Percentiles rank a stretch among this genome's conserved stretches.
Evolutionary conservation across 352 stramenopile species (phyloP).

Genomic region (Phytophthora europaea): DNA sequence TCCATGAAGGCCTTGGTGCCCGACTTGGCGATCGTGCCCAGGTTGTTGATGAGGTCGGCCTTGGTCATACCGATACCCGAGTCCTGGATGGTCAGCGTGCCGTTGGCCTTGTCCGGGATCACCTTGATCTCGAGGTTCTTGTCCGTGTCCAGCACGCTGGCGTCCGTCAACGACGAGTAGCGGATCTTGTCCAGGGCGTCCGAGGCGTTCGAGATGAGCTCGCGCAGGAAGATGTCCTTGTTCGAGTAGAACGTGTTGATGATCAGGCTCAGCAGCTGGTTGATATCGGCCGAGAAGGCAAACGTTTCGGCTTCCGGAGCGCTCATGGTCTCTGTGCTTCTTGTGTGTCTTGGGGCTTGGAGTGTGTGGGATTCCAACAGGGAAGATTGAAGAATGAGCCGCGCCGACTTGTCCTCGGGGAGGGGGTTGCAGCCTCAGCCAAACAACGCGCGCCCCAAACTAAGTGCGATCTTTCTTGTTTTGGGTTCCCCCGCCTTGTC

Average conservation of each 20-base stretch:
- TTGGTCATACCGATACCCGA: conserved; percentile 99
- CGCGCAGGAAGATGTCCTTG: conserved; percentile 99
- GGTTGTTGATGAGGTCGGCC: conserved; percentile 99
- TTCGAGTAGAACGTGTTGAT: conserved; percentile 99
- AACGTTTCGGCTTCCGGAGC: conserved; percentile 96
- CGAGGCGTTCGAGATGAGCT: conserved; percentile 97
- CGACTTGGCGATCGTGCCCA: conserved; percentile 99
- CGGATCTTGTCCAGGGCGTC: conserved; percentile 99
- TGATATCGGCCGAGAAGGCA: conserved; percentile 99
- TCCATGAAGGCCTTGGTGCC: conserved; percentile 99
- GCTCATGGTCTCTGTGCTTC: conserved; percentile 64
- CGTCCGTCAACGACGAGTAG: conserved; percentile 97
- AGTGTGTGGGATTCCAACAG: conserved; percentile 28
- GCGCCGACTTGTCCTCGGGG: background rate
- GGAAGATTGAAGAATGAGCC: conserved; percentile 77
- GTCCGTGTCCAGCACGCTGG: conserved; percentile 96
- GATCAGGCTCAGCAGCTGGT: conserved; percentile 99
- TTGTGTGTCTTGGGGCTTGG: conserved; percentile 28
- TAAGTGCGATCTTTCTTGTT: conserved; percentile 35
- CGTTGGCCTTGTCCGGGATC: conserved; percentile 99
- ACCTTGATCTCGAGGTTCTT: conserved; percentile 99
- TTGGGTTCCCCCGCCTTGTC: conserved; percentile 7
- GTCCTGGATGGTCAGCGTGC: conserved; percentile 99
- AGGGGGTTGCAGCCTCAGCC: conserved; percentile 27
- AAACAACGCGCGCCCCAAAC: conserved; percentile 35